Conservation (phyloP, 139 green algal genomes). For the Micromonas pusilla region DNA sequence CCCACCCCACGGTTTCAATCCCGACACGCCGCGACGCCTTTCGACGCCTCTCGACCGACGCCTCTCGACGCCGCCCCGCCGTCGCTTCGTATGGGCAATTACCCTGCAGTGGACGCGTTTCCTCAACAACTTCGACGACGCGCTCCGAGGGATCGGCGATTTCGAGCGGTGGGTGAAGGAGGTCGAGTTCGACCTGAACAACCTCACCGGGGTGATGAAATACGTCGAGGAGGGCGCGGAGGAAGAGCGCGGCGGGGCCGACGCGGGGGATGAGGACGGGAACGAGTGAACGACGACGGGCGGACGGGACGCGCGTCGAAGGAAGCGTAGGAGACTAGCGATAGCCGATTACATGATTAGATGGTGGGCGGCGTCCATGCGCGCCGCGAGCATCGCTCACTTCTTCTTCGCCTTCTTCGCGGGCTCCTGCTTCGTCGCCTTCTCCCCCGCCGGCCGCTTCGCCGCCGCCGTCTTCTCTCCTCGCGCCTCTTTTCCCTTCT, state of each 20-base stretch:
- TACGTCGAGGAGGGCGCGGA: not conserved
- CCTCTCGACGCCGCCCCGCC: too few species aligned
- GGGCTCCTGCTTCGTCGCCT: not conserved
- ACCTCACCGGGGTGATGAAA: not conserved
- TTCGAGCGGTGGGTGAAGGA: constrained; percentile 13
- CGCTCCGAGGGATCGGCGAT: not conserved
- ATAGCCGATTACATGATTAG: too few species aligned
- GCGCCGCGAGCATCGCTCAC: not conserved
- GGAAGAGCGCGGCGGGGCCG: too few species aligned
- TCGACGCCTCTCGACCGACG: too few species aligned
- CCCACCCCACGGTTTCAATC: too few species aligned
- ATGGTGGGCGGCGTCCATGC: too few species aligned
- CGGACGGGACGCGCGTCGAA: too few species aligned
- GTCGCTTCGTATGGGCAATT: too few species aligned
- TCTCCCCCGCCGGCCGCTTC: not conserved
- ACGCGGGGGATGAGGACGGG: too few species aligned
- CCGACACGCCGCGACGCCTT: too few species aligned
- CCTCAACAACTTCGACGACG: not conserved
- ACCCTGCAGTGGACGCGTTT: not conserved
- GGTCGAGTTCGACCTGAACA: not conserved
- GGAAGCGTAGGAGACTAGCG: too few species aligned
- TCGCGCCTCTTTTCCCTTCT: not conserved
- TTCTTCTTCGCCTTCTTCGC: not conserved
- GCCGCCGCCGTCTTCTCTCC: not conserved
- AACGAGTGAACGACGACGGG: too few species aligned